Base-by-base conservation (phyloP, 768 basidiomycete genomes). In the Boletus subcaerulescens region DNA sequence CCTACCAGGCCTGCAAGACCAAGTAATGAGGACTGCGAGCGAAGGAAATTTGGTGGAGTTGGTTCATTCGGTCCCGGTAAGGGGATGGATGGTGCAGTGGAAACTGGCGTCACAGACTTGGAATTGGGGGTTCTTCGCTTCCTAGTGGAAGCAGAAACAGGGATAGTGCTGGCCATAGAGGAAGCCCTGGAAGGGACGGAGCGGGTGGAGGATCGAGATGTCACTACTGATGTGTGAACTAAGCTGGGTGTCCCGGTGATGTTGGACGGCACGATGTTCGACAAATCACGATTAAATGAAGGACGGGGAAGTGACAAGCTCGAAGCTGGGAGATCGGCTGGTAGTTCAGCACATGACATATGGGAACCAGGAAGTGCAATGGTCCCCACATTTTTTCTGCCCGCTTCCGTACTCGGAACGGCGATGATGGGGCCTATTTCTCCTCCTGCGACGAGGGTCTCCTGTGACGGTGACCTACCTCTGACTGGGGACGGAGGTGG, bases 291-390 rank as follows among this genome's bases (percentile, higher is more conserved):
- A 35, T 52, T 64, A 60, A 60, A 54, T 24, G 44, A 35, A 22
- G 49, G 49, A 44, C 36, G 48, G 17, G 57, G 24, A 48, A 45
- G 42, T 40, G 65, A 54, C 74, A 77, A 74, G 71, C 80, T 78
- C 76, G 78, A 80, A 77, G 83, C 88, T 89, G 86, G 73, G 83
- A 85, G 84, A 78, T 83, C 75, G 78, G 86, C 80, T 75, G 88
- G 81, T 76, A 85, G 80, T 91, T 91, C 87, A 91, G 87, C 87
- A 88, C 77, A 78, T 73, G 76, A 72, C 70, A 71, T 79, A 77
- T 87, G 89, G 89, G 88, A 89, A 83, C 89, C 90, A 91, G 88
- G 88, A 89, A 91, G 90, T 91, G 90, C 90, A 91, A 91, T 91
- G 88, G 89, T 87, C 89, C 89, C 89, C 89, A 92, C 90, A 82